Evolutionary conservation across 352 stramenopile species (phyloP).

Genomic region (Globisporangium takayamanum): DNA sequence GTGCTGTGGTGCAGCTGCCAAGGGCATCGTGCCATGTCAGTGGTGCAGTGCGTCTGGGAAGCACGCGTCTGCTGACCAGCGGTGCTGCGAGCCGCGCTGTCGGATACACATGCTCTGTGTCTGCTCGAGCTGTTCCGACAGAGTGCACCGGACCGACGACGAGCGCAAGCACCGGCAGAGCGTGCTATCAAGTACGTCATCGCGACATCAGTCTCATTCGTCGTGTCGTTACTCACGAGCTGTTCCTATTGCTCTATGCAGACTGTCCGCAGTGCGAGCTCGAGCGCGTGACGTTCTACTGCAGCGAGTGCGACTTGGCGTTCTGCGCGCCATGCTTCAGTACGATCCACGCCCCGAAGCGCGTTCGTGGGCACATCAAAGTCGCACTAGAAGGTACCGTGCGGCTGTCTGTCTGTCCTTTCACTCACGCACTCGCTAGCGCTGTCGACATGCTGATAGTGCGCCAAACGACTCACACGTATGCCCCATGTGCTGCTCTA

Average conservation of each 20-base stretch:
- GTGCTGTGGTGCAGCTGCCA: no score
- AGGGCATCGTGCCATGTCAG: no score
- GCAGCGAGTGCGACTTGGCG: conserved; percentile 50
- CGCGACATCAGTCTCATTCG: not conserved
- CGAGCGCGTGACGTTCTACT: conserved; percentile 40
- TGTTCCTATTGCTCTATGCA: conserved; percentile 10
- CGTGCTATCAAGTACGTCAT: conserved; percentile 25
- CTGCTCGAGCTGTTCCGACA: conserved; percentile 13
- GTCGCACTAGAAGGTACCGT: conserved; percentile 35
- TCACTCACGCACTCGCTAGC: not conserved
- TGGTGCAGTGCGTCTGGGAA: not conserved
- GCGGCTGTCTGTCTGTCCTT: not conserved
- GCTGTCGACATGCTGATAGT: no score
- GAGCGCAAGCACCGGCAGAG: conserved; percentile 17
- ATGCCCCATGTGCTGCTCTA: conserved; percentile 5
- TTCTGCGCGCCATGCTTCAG: conserved; percentile 55
- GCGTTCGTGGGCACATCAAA: conserved; percentile 26
- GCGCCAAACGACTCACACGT: no score
- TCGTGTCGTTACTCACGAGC: not conserved
- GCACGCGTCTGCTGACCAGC: conserved; percentile 5
- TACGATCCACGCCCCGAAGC: conserved; percentile 36
- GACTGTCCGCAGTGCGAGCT: conserved; percentile 59
- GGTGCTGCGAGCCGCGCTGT: conserved; percentile 10
- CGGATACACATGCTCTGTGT: conserved; percentile 7
- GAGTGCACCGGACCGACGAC: conserved; percentile 5